Percentiles rank a stretch among this genome's conserved stretches.
phyloP scores from a whole-genome alignment of 169 alveolate species.

The Plasmodium malariae region DNA sequence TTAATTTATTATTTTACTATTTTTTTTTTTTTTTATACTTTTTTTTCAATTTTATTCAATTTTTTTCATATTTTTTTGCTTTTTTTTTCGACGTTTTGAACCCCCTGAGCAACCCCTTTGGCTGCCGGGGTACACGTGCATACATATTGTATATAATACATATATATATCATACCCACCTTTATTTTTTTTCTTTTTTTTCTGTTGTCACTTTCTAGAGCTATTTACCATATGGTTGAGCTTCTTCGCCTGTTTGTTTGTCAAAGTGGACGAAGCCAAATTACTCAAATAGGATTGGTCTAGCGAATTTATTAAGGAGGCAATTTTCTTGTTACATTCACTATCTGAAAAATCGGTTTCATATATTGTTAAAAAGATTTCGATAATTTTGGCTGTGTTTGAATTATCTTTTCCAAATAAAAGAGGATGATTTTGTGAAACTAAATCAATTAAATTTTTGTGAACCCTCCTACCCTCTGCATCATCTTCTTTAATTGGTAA shows the following conservation, averaged over 20 bases:
- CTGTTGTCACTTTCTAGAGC: conserved; percentile 11
- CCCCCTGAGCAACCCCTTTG: too few species aligned
- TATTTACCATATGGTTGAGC: conserved; percentile 78
- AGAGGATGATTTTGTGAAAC: conserved; percentile 84
- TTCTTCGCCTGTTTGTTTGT: conserved; percentile 83
- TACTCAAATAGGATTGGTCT: conserved; percentile 82
- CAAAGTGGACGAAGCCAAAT: conserved; percentile 83
- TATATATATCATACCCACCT: background rate
- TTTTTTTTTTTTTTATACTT: background rate
- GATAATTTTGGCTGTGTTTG: conserved; percentile 84
- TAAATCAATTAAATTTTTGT: conserved; percentile 85
- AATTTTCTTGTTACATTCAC: conserved; percentile 85
- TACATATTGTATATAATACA: too few species aligned
- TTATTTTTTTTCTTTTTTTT: background rate
- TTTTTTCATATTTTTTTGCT: too few species aligned
- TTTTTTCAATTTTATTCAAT: background rate
- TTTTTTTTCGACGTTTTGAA: conserved; percentile 1
- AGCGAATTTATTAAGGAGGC: conserved; percentile 81
- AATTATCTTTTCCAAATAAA: conserved; percentile 86
- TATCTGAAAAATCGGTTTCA: conserved; percentile 88
- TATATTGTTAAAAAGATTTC: conserved; percentile 87
- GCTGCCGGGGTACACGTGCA: too few species aligned
- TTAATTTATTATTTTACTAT: background rate
- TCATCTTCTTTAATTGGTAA: conserved; percentile 90
- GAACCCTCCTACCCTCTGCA: conserved; percentile 89